Percentiles rank a stretch among this genome's conserved stretches.
Conservation (phyloP, 768 basidiomycete genomes). For the Lactarius quietus region DNA sequence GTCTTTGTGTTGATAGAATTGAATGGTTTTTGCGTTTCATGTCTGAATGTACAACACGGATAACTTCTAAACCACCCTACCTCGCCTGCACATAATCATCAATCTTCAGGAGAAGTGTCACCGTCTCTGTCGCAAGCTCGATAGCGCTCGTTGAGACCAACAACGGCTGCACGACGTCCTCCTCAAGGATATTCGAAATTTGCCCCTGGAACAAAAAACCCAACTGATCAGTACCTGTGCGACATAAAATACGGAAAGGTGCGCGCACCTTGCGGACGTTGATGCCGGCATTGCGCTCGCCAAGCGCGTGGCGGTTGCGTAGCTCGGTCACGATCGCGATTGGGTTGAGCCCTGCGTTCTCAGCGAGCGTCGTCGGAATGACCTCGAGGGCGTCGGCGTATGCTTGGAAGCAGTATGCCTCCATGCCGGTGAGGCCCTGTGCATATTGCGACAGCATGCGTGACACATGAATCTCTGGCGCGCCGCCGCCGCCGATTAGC, state of each 20-base stretch:
- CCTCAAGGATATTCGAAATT: conserved; percentile 96
- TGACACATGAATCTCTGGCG: conserved; percentile 97
- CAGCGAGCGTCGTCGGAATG: conserved; percentile 95
- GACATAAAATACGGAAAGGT: neutral
- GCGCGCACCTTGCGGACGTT: conserved; percentile 89
- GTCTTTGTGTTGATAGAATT: neutral
- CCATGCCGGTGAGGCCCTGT: conserved; percentile 94
- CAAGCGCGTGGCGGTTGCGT: conserved; percentile 93
- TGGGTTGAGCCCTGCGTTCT: conserved; percentile 97
- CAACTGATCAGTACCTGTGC: neutral
- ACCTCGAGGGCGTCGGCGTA: conserved; percentile 98
- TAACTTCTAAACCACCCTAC: conserved; percentile 33
- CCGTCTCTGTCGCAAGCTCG: conserved; percentile 95
- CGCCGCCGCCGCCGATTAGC: conserved; percentile 93
- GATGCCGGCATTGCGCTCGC: conserved; percentile 93
- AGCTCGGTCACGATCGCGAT: conserved; percentile 98
- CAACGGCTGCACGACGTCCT: conserved; percentile 95
- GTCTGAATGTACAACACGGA: conserved; percentile 12
- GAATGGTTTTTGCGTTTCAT: conserved; percentile 9
- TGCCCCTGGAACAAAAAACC: conserved; percentile 61
- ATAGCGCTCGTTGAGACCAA: conserved; percentile 93
- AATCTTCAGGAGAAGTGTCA: conserved; percentile 93
- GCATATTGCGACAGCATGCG: conserved; percentile 86
- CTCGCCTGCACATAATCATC: conserved; percentile 89
- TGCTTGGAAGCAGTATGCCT: conserved; percentile 98